Evolutionary conservation across 352 stramenopile species (phyloP).

Genomic region (Globisporangium nagaii): DNA sequence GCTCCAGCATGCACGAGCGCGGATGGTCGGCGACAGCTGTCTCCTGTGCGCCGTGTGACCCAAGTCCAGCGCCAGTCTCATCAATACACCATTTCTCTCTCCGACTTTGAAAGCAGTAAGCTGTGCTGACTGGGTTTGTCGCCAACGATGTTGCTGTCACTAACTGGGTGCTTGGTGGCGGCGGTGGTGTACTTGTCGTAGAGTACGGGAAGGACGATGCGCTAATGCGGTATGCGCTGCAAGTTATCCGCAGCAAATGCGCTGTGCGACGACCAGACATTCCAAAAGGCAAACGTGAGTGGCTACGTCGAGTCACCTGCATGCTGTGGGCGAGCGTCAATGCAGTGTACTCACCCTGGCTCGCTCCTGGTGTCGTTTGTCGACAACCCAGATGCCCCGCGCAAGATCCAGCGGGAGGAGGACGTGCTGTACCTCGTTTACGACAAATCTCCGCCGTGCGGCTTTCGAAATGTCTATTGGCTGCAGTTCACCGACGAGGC

Average conservation of each 20-base stretch:
- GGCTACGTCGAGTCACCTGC: background rate
- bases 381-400: conserved; percentile 10
- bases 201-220: conserved; percentile 41
- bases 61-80: background rate
- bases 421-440: conserved; percentile 55
- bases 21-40: background rate
- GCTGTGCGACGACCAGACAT: conserved; percentile 30
- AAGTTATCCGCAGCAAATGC: conserved; percentile 27
- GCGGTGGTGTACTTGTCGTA: conserved; percentile 5
- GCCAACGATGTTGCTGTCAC: no score
- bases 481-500: conserved; percentile 40
- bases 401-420: conserved; percentile 28
- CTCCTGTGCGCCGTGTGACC: background rate
- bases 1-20: background rate
- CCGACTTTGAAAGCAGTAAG: conserved; percentile 8
- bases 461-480: conserved; percentile 68
- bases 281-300: conserved; percentile 25
- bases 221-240: conserved; percentile 37
- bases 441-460: conserved; percentile 34
- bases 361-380: background rate
- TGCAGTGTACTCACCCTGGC: background rate
- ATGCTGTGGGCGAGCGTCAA: conserved; percentile 2
- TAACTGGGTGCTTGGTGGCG: no score
- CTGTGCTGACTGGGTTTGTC: no score
- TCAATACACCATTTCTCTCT: background rate